Conservation (phyloP, 83 land plant genomes). For the Picea abies region DNA sequence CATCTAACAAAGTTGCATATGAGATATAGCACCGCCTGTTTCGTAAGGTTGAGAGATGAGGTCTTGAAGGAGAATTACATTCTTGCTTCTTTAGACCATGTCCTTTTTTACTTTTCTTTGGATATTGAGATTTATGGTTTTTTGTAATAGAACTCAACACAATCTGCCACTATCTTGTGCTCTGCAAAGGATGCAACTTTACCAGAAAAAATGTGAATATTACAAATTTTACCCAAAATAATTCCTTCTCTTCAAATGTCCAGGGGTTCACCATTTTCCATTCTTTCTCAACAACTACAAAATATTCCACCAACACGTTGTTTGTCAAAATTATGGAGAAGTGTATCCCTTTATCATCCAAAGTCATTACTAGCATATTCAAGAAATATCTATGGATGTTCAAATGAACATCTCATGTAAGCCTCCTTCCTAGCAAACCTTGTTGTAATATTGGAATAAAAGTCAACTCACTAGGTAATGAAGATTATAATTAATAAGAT, state of each 20-base stretch:
- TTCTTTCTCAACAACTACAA: constrained; percentile 74
- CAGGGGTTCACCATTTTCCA: constrained; percentile 71
- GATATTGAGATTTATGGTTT: constrained; percentile 86
- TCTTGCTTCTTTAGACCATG: constrained; percentile 51
- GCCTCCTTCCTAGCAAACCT: constrained; percentile 25
- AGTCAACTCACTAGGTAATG: constrained; percentile 25
- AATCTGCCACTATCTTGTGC: constrained; percentile 89
- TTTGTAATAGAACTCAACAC: constrained; percentile 87
- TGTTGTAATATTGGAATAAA: constrained; percentile 48
- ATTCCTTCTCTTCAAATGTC: constrained; percentile 69
- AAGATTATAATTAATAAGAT: no score
- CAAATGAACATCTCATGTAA: constrained; percentile 41
- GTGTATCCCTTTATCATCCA: constrained; percentile 59
- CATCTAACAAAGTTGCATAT: constrained; percentile 62
- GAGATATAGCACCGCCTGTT: constrained; percentile 47
- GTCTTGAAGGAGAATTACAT: constrained; percentile 38
- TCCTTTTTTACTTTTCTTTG: constrained; percentile 58
- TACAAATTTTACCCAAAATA: constrained; percentile 74
- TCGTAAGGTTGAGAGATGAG: constrained; percentile 54
- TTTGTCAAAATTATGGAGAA: constrained; percentile 43
- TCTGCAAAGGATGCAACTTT: constrained; percentile 77
- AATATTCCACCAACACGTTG: constrained; percentile 85
- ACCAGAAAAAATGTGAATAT: constrained; percentile 65
- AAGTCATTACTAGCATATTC: constrained; percentile 83
- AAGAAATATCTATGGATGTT: constrained; percentile 37